Percentiles rank a stretch among this genome's conserved stretches.
Evolutionary conservation across 208 protist genomes (phyloP).

Genomic region (Wallacemonas sp.): DNA sequence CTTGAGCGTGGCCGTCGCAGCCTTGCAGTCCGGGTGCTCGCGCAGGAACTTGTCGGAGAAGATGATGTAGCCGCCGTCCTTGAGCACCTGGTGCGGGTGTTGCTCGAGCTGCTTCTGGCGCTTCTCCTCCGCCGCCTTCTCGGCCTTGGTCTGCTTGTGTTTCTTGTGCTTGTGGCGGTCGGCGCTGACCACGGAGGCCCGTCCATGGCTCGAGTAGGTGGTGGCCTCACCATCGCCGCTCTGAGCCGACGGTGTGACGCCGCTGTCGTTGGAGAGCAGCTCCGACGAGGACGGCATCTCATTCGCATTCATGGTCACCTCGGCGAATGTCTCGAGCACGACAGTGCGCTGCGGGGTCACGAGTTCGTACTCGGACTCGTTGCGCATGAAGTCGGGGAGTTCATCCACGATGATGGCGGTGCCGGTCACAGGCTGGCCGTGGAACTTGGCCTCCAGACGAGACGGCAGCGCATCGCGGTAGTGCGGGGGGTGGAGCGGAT

Average conservation of each 20-base stretch:
- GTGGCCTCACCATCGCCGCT: background rate
- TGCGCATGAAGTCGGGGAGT: background rate
- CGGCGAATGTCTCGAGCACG: background rate
- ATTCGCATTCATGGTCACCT: background rate
- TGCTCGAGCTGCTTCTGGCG: conserved; percentile 8
- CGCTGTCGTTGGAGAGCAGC: background rate
- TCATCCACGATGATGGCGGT: conserved; percentile 4
- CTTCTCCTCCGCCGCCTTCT: background rate
- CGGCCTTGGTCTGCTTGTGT: background rate
- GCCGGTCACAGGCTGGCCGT: background rate
- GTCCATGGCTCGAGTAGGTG: background rate
- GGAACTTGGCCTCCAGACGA: conserved; percentile 4
- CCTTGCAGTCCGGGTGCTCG: conserved; percentile 4
- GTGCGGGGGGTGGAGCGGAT: background rate
- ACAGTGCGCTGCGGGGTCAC: background rate
- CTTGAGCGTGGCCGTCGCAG: conserved; percentile 5
- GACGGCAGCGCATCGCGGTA: conserved; percentile 5
- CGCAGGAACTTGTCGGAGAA: conserved; percentile 21
- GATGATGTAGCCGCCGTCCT: conserved; percentile 21
- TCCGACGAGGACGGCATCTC: background rate
- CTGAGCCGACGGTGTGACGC: background rate
- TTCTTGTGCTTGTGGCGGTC: background rate
- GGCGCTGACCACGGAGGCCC: background rate
- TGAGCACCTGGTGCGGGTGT: conserved; percentile 6
- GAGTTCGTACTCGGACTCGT: conserved; percentile 4